These are phyloP conservation scores for Diaporthe longicolla DNA, from an alignment of 2,329 filamentous ascomycete genomes.

Conservation along the genomic window DNA sequence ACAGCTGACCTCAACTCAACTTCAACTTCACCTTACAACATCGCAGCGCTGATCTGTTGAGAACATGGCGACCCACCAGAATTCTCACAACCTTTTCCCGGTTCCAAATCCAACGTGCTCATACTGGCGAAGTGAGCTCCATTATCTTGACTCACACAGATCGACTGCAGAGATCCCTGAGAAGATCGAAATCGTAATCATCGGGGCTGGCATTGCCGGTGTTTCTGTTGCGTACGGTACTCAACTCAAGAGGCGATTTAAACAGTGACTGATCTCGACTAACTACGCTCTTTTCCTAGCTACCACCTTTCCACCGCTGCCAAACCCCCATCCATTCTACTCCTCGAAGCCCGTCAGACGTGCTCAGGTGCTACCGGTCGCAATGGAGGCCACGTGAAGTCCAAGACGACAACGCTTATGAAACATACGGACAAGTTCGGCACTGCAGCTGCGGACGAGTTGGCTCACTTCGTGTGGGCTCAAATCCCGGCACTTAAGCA, in stretches of 20 bases:
- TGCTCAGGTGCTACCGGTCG: constrained; percentile 41
- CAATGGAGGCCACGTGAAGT: constrained; percentile 39
- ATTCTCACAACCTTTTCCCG: constrained; percentile 17
- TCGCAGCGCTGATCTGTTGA: neutral
- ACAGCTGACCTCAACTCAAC: too few relatives aligned
- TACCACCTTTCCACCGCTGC: constrained; percentile 36
- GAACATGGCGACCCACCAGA: constrained; percentile 11
- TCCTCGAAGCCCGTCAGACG: constrained; percentile 40
- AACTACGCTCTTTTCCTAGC: neutral
- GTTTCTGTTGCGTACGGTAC: constrained; percentile 35
- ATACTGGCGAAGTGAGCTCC: constrained; percentile 41
- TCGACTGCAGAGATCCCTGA: constrained; percentile 37
- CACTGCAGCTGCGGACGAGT: constrained; percentile 21
- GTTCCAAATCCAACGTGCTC: constrained; percentile 38
- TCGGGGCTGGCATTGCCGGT: constrained; percentile 40
- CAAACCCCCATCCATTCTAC: constrained; percentile 33
- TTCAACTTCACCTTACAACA: neutral
- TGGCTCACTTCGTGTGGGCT: constrained; percentile 32
- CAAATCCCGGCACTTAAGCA: constrained; percentile 38
- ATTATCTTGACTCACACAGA: constrained; percentile 38
- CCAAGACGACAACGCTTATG: constrained; percentile 27
- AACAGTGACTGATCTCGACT: neutral
- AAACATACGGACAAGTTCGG: constrained; percentile 14
- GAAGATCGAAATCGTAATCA: constrained; percentile 31
- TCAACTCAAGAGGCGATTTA: neutral